Base-by-base conservation (phyloP, 768 basidiomycete genomes). In the Boletus eberwhitei region DNA sequence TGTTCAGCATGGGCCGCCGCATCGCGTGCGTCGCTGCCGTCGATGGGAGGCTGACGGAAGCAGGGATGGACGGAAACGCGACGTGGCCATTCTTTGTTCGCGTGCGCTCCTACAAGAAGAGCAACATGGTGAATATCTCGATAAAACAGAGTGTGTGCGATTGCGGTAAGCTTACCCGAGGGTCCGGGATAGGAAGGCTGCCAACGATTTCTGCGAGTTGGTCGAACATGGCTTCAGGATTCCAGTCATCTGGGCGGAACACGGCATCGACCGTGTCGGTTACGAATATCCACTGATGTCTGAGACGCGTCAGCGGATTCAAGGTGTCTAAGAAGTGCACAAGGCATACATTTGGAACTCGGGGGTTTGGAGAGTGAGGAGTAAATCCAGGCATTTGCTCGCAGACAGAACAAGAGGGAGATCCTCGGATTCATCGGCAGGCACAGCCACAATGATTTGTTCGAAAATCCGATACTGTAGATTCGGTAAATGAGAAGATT, bases 211-310 rank as follows among this genome's bases (percentile, higher is more conserved):
- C 93, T 40, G 92, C 86, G 0, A 98, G 77, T 52, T 88, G 88
- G 66, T 99, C 97, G 71, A 98, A 81, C 77, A 97, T 85, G 3
- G 93, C 88, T 60, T 89, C 88, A 0, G 95, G 90, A 53, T 77
- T 76, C 82, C 88, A 93, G 42, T 85, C 77, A 53, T 93, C 87
- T 0, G 93, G 90, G 17, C 85, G 87, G 71, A 93, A 94, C 34
- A 94, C 81, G 0, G 96, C 94, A 63, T 98, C 97, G 7, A 95
- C 91, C 0, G 96, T 98, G 70, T 99, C 96, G 3, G 94, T 97
- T 40, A 98, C 85, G 70, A 98, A 99, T 64, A 97, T 90, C 96
- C 97, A 99, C 75, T 99, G 94, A 69, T 98, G 90, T 67, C 88
- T 91, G 60, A 19, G 19, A 40, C 5, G 21, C 14, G 45, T 65